Evolutionary conservation across 345 rosid genomes (phyloP), one percentile per base, ranked within the genome.

Genomic region (Angophora floribunda): DNA sequence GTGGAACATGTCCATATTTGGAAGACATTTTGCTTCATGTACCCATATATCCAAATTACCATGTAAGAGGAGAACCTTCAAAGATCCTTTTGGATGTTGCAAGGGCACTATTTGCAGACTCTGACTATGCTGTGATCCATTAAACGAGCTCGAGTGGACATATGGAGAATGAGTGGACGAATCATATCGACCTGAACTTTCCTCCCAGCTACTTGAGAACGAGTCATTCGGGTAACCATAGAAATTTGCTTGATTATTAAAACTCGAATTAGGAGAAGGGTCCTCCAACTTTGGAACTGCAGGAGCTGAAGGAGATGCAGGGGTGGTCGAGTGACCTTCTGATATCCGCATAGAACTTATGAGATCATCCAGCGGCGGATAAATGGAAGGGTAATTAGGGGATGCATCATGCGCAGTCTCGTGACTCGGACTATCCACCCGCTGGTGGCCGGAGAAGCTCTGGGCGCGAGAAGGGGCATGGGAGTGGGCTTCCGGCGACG

Each of bases 1-100:
- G 80, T 95, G 98, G 89, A 97, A 95, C 94, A 95, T 90, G 90
- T 96, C 99, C 99, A 96, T 95, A 92, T 97, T 97, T 80, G 99
- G 99, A 82, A 97, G 99, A 92, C 94, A 94, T 85, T 86, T 93
- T 7, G 99, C 99, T 86, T 92, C 92, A 89, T 75, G 89, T 52
- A 97, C 93, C 94, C 93, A 94, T 61, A 96, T 95, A 90, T 97
- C 99, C 91, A 97, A 91, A 92, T 95, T 95, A n/a, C 99, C 99
- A 87, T 97, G 99, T 50, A 97, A 87, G 51, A 97, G 93, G 87
- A 95, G 94, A 92, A 95, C 96, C 91, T 89, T 96, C 93, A 96
- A 89, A 57, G 99, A 97, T 86, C 94, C 94, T 91, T 94, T 97
- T 80, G 89, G 85, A 30, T 80, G 63, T 21, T 89, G 91, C 79